Evolutionary conservation across 2,329 filamentous ascomycete genomes (phyloP), one percentile per base, ranked within the genome.

Genomic region (Aspergillus vadensis): DNA sequence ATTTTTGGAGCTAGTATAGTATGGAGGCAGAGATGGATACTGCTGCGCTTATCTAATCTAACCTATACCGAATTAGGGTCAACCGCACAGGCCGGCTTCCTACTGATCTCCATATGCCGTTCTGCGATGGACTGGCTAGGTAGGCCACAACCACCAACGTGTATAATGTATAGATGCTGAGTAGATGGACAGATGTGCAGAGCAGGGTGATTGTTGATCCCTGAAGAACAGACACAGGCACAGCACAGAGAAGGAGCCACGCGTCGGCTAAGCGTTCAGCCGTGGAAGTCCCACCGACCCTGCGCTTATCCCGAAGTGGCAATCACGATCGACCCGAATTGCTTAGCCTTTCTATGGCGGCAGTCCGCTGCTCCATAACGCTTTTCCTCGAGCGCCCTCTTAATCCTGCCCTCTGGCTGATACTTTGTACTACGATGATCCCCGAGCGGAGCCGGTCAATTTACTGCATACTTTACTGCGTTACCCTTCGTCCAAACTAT

Each of bases 271-370:
- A 63, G 56, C 60, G 32, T 63, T 63, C 53, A 63, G 54, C 60
- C 60, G 58, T 23, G 2, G 27, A 10, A 12, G 21, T n/a, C 47
- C 41, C 25, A 53, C 54, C 32, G 39, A 15, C 15, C 23, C 53
- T 21, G 59, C 47, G 44, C 39, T 58, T 60, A 30, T 15, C 55
- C 47, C 14, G 53, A 55, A 47, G 41, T n/a, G 53, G 53, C 12
- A n/a, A 14, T 4, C 25, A 10, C 23, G 25, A n/a, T 17, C 8
- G 3, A 4, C 19, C 12, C 19, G 44, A 27, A 17, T 5, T 39
- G 2, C 32, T 36, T 36, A 36, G 32, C 32, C 32, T 36, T 83
- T 66, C 77, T 27, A 55, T 15, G 30, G 23, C 10, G 43, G 43
- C 43, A 23, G 17, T 12, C 43, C 19, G 19, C 14, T 30, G 27